phyloP scores from a whole-genome alignment of 129 eudicot genomes.

The Artemisia annua region DNA sequence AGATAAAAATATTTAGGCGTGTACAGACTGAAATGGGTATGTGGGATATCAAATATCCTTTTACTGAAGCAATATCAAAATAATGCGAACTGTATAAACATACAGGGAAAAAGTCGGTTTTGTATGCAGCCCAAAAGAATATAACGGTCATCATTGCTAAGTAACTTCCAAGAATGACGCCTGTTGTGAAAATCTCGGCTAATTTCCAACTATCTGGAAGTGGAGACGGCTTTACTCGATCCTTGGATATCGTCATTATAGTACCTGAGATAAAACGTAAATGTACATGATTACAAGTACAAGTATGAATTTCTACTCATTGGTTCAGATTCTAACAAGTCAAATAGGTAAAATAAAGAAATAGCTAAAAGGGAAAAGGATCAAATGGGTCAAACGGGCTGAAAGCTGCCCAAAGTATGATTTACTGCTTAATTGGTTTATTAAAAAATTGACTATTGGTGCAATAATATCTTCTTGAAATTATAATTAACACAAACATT shows the following conservation, averaged over 20 bases:
- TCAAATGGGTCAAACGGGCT: too few species aligned
- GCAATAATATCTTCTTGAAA: too few species aligned
- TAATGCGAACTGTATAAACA: slow-evolving; percentile 7
- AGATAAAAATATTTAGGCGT: neutral
- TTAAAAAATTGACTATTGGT: too few species aligned
- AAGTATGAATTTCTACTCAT: too few species aligned
- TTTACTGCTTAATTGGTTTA: too few species aligned
- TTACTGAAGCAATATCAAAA: neutral
- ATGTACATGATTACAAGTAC: neutral
- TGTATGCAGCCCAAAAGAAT: slow-evolving; percentile 90
- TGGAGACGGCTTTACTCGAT: slow-evolving; percentile 89
- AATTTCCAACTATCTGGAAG: slow-evolving; percentile 89
- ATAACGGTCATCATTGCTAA: slow-evolving; percentile 90
- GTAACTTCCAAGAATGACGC: slow-evolving; percentile 76
- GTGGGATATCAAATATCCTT: neutral
- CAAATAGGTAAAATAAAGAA: too few species aligned
- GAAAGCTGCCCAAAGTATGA: too few species aligned
- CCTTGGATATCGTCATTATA: slow-evolving; percentile 89
- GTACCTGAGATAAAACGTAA: slow-evolving; percentile 52
- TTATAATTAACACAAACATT: too few species aligned
- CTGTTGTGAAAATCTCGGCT: slow-evolving; percentile 84
- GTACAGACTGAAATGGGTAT: neutral
- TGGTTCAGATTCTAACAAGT: too few species aligned
- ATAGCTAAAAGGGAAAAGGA: too few species aligned
- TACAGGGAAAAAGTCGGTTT: slow-evolving; percentile 82